These are phyloP conservation scores for Colletotrichum sidae DNA, from an alignment of 2,329 filamentous ascomycete genomes.

Conservation along the genomic window DNA sequence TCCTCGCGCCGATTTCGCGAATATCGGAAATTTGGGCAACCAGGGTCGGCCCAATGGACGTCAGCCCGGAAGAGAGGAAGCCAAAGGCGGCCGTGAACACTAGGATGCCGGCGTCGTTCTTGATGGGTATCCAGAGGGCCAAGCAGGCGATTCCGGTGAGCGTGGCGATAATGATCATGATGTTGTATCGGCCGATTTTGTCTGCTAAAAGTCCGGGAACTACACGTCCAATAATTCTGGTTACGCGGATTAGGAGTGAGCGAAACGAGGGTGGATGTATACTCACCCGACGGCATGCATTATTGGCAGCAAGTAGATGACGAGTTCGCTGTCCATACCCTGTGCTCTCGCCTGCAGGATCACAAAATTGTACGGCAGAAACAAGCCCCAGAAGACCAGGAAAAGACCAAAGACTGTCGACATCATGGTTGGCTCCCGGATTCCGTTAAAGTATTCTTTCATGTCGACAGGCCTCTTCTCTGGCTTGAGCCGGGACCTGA, in stretches of 20 bases:
- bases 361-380: constrained; percentile 65
- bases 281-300: constrained; percentile 64
- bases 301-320: constrained; percentile 64
- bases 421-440: constrained; percentile 58
- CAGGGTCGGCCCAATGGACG: constrained; percentile 71
- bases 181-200: constrained; percentile 57
- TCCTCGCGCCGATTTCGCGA: constrained; percentile 75
- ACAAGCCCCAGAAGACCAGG: constrained; percentile 66
- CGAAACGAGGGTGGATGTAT: background rate
- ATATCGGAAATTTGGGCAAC: constrained; percentile 79
- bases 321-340: constrained; percentile 53
- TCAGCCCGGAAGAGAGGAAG: constrained; percentile 76
- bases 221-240: constrained; percentile 63
- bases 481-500: constrained; percentile 57
- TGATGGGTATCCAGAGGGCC: constrained; percentile 61
- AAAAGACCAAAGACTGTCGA: constrained; percentile 60
- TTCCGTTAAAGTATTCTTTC: constrained; percentile 57
- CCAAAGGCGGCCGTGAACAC: constrained; percentile 75
- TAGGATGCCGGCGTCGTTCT: constrained; percentile 67
- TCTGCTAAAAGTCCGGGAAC: constrained; percentile 61
- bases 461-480: constrained; percentile 58
- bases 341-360: constrained; percentile 59
- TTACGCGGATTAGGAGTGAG: background rate
- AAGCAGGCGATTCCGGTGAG: constrained; percentile 59
- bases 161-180: constrained; percentile 63